Base-by-base conservation (phyloP, 2,329 filamentous ascomycete species). In the Fusarium hostae region DNA sequence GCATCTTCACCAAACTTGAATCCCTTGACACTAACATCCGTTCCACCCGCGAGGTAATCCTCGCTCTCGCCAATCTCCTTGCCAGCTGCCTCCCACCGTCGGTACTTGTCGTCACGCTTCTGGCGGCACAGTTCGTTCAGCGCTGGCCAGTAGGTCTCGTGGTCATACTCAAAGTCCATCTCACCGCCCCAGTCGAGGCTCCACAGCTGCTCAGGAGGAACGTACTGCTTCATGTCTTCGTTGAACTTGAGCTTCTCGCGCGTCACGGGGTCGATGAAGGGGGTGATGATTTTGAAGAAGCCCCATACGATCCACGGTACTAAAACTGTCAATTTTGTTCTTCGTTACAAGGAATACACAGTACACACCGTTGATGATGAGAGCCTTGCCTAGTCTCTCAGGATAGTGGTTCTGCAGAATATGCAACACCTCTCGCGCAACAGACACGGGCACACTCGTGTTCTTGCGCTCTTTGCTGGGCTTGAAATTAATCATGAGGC, bases 211-310 rank as follows among this genome's bases (percentile, higher is more conserved):
- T 91, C 86, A 11, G 90, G 82, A 9, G 94, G 94, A 24, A 99
- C 92, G 80, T 94, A 94, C 74, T 92, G 86, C 74, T 87, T 87
- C 85, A 97, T 91, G 79, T 97, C 92, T 81, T 97, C 94, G 85
- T 98, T 98, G 87, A 97, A 98, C 84, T 96, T 97, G 84, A 99
- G 91, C 86, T 99, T 99, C 78, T 96, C 91, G 64, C 93, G 90
- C 13, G 96, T 99, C 76, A 95, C 85, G 11, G 96, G 96, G 82
- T 99, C 96, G 83, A 99, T 97, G 83, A 99, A 98, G 41, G 95
- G 94, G 8, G 90, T 94, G 82, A 99, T 95, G 76, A 98, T 85
- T 83, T 97, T 98, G 87, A 98, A 97, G 87, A 99, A 99, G 55
- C 93, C 93, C 81, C 89, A 91, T 68, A 98, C 93, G 71, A 97